phyloP scores from a whole-genome alignment of 1,139 yeast genomes.

The Debaryomycetaceae sp. region DNA sequence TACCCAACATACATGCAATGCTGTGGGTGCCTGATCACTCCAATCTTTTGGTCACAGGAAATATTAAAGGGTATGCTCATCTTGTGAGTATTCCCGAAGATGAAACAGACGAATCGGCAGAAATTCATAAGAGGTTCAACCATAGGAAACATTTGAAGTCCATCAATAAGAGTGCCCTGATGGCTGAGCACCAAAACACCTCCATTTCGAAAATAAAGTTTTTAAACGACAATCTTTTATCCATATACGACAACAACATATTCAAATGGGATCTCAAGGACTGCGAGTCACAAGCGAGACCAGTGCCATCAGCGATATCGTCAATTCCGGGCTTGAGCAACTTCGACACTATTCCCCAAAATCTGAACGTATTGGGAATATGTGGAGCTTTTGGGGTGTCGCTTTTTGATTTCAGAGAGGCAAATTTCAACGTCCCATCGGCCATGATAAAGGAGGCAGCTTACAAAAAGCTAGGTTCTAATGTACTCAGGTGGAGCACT shows the following conservation, averaged over 20 bases:
- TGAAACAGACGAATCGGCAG: slow-evolving; percentile 53
- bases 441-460: slow-evolving; percentile 11
- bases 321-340: slow-evolving; percentile 48
- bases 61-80: slow-evolving; percentile 66
- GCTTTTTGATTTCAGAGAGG: slow-evolving; percentile 58
- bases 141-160: slow-evolving; percentile 58
- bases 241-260: slow-evolving; percentile 60
- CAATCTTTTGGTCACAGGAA: slow-evolving; percentile 58
- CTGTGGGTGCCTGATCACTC: slow-evolving; percentile 53
- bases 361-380: slow-evolving; percentile 43
- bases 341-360: slow-evolving; percentile 48
- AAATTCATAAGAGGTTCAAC: slow-evolving; percentile 69
- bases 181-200: slow-evolving; percentile 19
- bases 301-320: slow-evolving; percentile 50
- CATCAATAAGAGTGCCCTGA: slow-evolving; percentile 18
- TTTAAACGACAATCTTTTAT: slow-evolving; percentile 30
- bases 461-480: slow-evolving; percentile 22
- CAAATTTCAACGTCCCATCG: slow-evolving; percentile 34
- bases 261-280: slow-evolving; percentile 72
- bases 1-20: slow-evolving; percentile 65
- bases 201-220: slow-evolving; percentile 27
- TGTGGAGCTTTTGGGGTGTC: slow-evolving; percentile 73
- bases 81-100: slow-evolving; percentile 58
- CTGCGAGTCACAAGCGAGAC: slow-evolving; percentile 40
- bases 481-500: slow-evolving; percentile 62